Evolutionary conservation across 2,329 filamentous ascomycete genomes (phyloP), one percentile per base, ranked within the genome.

Genomic region (Aspergillus pseudotamarii): DNA sequence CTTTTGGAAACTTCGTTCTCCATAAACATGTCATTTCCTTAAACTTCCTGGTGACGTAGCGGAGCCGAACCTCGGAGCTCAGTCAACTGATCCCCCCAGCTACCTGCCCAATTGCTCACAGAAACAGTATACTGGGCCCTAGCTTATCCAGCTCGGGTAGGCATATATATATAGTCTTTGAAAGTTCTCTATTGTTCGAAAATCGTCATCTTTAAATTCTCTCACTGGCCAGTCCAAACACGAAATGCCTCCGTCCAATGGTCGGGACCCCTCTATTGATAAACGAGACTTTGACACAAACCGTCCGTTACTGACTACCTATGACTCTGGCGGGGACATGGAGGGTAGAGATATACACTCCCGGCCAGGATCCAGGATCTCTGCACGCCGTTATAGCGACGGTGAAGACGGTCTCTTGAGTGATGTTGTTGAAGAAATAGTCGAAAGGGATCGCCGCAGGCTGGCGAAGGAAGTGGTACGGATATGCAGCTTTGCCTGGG

Each of bases 371-470:
- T 75, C 70, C 10, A 66, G 66, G 21, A 60, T 60, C 21, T 72
- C 71, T 4, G 66, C 54, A 23, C 61, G 59, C 36, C 65, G 65
- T 19, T 57, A 64, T 32, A 68, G 65, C n/a, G 64, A 65, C 30
- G 61, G 66, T 9, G 69, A 71, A n/a, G 76, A 77, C 56, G 76
- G 76, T 10, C 85, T 89, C 72, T 84, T 89, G 72, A 85, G 82
- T 62, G 82, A 88, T 69, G 85, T 89, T 12, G 86, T 86, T 34
- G 84, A 85, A 59, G 86, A 85, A 68, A 86, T 89, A 68, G 81
- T 85, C 59, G 83, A 85, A 66, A 82, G 84, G 62, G 86, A 89
- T 73, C 81, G 86, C 62, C 74, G 76, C 69, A 82, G 78, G 66
- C 81, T 89, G 79, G 82, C 82, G 65, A 82, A 79, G 67, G 80